Percentiles rank a stretch among this genome's conserved stretches.
These are phyloP conservation scores for Penicillium brevicompactum DNA, from an alignment of 2,329 filamentous ascomycete species.

Conservation along the genomic window DNA sequence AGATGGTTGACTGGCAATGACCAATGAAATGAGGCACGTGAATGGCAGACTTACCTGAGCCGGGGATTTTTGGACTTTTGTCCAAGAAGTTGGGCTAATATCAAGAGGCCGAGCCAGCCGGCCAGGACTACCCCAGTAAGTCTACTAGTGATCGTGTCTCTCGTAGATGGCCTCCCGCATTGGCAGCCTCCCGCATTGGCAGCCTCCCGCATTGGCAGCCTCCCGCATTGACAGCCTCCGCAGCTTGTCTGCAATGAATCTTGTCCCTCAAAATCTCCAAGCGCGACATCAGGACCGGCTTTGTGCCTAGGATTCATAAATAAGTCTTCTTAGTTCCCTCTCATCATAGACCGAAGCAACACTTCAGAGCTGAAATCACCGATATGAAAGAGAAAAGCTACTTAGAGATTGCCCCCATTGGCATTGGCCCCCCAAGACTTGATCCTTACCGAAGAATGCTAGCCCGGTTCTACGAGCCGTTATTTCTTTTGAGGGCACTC, in stretches of 20 bases:
- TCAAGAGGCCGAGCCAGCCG: neutral
- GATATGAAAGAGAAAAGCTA: neutral
- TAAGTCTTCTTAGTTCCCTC: neutral
- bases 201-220: no score
- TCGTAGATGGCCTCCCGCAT: neutral
- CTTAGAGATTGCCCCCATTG: neutral
- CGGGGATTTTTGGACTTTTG: no score
- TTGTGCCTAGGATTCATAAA: neutral
- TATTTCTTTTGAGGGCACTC: constrained; percentile 33
- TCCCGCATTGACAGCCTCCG: no score
- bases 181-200: neutral
- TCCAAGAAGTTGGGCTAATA: neutral
- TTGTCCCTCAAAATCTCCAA: neutral
- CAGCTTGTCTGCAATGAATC: neutral
- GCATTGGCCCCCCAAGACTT: constrained; percentile 7
- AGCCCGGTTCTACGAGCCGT: constrained; percentile 43
- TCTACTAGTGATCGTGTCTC: neutral
- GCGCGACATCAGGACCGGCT: neutral
- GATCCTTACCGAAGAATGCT: constrained; percentile 16
- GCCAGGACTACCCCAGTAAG: neutral
- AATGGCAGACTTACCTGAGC: no score
- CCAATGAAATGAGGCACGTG: neutral
- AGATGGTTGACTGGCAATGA: neutral
- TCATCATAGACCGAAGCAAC: neutral
- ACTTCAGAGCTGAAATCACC: neutral